Percentiles rank a stretch among this genome's conserved stretches.
phyloP scores from a whole-genome alignment of 768 basidiomycete genomes.

The Pleurotus sapidus region DNA sequence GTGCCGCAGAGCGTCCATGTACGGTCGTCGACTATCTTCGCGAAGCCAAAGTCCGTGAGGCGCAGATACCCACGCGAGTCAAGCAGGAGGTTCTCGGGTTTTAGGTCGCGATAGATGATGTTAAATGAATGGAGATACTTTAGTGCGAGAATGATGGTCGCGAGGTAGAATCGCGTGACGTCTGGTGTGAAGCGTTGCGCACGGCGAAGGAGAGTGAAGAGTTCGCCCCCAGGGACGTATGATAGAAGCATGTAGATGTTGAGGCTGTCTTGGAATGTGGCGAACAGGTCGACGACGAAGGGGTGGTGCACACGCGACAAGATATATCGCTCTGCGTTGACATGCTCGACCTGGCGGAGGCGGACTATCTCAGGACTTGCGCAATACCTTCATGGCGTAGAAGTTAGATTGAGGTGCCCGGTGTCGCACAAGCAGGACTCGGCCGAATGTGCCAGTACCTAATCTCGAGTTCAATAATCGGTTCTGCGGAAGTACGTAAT shows the following conservation, averaged over 20 bases:
- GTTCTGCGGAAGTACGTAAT: background rate
- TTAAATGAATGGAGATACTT: constrained; percentile 94
- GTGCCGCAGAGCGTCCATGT: constrained; percentile 98
- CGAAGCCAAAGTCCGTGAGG: constrained; percentile 97
- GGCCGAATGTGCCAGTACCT: constrained; percentile 97
- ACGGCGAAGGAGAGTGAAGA: constrained; percentile 94
- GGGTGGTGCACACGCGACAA: constrained; percentile 90
- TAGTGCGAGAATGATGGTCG: constrained; percentile 92
- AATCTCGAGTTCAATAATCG: constrained; percentile 9
- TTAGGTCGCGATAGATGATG: constrained; percentile 98
- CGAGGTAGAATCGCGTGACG: constrained; percentile 96
- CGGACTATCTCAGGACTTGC: constrained; percentile 83
- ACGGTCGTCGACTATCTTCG: constrained; percentile 95
- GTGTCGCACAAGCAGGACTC: constrained; percentile 87
- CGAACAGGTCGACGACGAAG: constrained; percentile 95
- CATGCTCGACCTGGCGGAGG: constrained; percentile 95
- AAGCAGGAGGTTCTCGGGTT: constrained; percentile 97
- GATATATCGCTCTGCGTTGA: constrained; percentile 94
- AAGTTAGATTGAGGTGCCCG: constrained; percentile 49
- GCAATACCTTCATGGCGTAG: constrained; percentile 89
- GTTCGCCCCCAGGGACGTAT: constrained; percentile 94
- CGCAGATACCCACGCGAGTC: constrained; percentile 92
- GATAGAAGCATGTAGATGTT: constrained; percentile 99
- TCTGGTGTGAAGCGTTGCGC: constrained; percentile 95
- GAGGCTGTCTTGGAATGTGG: constrained; percentile 91